Evolutionary conservation across 306 rosid genomes (phyloP).

Genomic region (Lupinus albus): DNA sequence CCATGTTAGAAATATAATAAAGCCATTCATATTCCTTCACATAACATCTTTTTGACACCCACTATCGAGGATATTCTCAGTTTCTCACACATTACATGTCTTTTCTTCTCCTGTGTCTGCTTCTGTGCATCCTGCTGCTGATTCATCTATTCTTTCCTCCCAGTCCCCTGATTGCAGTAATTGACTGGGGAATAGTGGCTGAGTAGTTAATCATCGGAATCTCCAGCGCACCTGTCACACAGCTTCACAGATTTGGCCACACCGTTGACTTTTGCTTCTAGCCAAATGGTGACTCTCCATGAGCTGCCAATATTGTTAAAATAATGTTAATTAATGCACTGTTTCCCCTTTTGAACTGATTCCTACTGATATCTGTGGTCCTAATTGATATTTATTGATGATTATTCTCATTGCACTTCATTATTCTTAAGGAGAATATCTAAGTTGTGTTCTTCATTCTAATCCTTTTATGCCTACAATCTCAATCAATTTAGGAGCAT

Average conservation of each 20-base stretch:
- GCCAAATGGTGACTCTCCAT: background rate
- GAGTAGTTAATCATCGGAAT: conserved; percentile 6
- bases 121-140: conserved; percentile 13
- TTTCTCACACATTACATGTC: background rate
- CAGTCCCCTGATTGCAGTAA: background rate
- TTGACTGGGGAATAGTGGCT: conserved; percentile 3
- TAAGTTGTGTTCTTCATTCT: conserved; percentile 3
- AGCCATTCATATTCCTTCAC: no score
- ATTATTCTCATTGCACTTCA: background rate
- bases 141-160: conserved; percentile 6
- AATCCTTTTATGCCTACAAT: background rate
- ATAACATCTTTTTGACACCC: background rate
- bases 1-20: background rate
- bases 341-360: conserved; percentile 8
- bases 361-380: background rate
- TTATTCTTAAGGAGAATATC: background rate
- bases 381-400: conserved; percentile 1
- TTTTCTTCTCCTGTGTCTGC: conserved; percentile 18
- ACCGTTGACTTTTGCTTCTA: background rate
- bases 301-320: conserved; percentile 2
- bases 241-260: background rate
- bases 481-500: background rate
- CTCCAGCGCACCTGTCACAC: background rate
- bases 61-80: conserved; percentile 1
- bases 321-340: background rate